Evolutionary conservation across 805 yeast species (phyloP), one percentile per base, ranked within the genome.

Genomic region (Sungouiella blattae): DNA sequence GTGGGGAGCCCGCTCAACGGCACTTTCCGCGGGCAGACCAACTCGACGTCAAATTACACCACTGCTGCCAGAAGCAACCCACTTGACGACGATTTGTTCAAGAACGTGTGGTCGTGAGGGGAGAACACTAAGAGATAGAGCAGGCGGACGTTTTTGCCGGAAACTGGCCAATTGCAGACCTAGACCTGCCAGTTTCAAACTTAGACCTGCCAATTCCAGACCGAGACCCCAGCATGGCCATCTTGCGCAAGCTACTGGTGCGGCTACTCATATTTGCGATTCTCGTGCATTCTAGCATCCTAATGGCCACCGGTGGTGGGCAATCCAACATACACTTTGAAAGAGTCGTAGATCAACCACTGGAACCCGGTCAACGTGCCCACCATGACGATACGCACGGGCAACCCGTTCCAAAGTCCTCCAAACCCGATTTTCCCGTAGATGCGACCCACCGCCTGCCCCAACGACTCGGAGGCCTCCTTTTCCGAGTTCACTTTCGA

Each of bases 321-420:
- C 50, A 91, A 75, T 5, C 98, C 98, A 40, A 87, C 78, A 50
- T 78, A 77, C n/a, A 88, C 94, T 69, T 91, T 91, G 75, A 91
- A 91, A 6, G 96, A 84, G 63, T 93, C 98, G 68, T 91, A 91
- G 43, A 93, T 76, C 57, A 91, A 75, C 98, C 98, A 91, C 71
- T 91, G 98, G 75, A 84, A 77, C 44, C 96, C 96, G 18, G 98
- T 93, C 61, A 91, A 75, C 6, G 98, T 91, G 71, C 98, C 98
- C 60, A 93, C 79, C 98, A 93, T 91, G 42, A 88, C 76, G 51
- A 91, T 89, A 76, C 98, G 84, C 40, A 88, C 93, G 12, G 88
- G 84, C 42, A 91, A 76, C 28, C 98, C 98, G 57, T 86, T 86
- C 98, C 98, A 91, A 39, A 93, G 72, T 12, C 98, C 98, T 13